These are phyloP conservation scores for Monascus purpureus DNA, from an alignment of 495 filamentous ascomycete species.

Conservation along the genomic window DNA sequence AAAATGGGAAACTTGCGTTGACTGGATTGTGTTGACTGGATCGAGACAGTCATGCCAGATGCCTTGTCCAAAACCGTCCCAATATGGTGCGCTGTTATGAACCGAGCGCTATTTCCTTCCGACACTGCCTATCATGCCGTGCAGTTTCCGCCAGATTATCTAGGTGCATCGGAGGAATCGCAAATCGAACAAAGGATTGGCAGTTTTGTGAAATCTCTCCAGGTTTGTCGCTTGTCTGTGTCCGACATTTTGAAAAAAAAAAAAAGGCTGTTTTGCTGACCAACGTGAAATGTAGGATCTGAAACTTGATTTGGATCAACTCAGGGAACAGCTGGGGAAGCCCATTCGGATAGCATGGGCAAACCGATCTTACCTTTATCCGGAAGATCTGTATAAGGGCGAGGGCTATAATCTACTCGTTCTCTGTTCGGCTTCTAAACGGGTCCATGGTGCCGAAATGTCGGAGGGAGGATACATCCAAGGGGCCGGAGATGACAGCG, in stretches of 20 bases:
- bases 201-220: constrained; percentile 48
- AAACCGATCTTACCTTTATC: constrained; percentile 26
- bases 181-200: constrained; percentile 60
- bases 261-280: too few relatives aligned
- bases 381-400: constrained; percentile 23
- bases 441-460: constrained; percentile 49
- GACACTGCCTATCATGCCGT: constrained; percentile 34
- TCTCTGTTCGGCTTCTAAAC: constrained; percentile 66
- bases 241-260: neutral
- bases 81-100: constrained; percentile 81
- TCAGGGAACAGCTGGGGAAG: constrained; percentile 21
- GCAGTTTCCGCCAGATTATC: constrained; percentile 47
- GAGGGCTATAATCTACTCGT: constrained; percentile 46
- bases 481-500: constrained; percentile 84
- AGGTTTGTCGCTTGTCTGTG: constrained; percentile 14
- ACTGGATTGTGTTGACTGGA: constrained; percentile 3
- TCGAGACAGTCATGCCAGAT: constrained; percentile 54
- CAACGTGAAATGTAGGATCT: constrained; percentile 17
- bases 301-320: constrained; percentile 33
- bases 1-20: too few relatives aligned
- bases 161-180: constrained; percentile 61
- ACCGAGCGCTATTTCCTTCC: constrained; percentile 61
- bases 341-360: constrained; percentile 31
- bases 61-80: constrained; percentile 86
- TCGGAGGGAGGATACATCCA: constrained; percentile 75